Percentiles rank a stretch among this genome's conserved stretches.
Evolutionary conservation across 495 filamentous ascomycete genomes (phyloP).

Genomic region (Annulohypoxylon moriforme): DNA sequence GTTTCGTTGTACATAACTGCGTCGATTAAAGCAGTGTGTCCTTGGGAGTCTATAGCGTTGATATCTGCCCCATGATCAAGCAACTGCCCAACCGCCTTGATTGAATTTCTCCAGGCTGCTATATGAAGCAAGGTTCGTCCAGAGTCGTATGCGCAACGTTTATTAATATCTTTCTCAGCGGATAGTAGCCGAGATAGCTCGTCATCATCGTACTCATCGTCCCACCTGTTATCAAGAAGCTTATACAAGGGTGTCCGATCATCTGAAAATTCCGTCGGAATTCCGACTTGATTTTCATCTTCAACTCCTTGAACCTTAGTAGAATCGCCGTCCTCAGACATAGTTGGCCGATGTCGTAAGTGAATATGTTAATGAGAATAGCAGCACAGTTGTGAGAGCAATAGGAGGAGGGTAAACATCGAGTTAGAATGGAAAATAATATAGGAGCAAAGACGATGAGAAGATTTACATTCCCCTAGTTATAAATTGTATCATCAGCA

Average conservation of each 20-base stretch:
- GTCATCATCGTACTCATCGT: background rate
- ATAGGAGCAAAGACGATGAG: no score
- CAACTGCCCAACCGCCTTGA: background rate
- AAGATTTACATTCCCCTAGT: no score
- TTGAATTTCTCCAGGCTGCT: background rate
- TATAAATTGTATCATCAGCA: no score
- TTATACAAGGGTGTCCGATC: background rate
- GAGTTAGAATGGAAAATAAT: no score
- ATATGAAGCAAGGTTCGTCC: background rate
- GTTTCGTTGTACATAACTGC: no score
- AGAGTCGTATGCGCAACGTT: background rate
- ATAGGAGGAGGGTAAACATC: no score
- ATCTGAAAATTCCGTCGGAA: no score
- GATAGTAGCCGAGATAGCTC: background rate
- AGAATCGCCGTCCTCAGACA: background rate
- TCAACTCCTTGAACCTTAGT: background rate
- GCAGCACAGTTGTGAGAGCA: no score
- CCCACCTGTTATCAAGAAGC: background rate
- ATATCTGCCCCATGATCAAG: background rate
- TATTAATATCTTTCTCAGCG: background rate
- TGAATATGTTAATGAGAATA: no score
- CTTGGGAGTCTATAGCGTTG: background rate
- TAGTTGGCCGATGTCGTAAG: no score
- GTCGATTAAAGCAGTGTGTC: background rate
- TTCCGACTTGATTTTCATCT: no score